Evolutionary conservation across 441 rosid species (phyloP).

Genomic region (Euphorbia celastroides): DNA sequence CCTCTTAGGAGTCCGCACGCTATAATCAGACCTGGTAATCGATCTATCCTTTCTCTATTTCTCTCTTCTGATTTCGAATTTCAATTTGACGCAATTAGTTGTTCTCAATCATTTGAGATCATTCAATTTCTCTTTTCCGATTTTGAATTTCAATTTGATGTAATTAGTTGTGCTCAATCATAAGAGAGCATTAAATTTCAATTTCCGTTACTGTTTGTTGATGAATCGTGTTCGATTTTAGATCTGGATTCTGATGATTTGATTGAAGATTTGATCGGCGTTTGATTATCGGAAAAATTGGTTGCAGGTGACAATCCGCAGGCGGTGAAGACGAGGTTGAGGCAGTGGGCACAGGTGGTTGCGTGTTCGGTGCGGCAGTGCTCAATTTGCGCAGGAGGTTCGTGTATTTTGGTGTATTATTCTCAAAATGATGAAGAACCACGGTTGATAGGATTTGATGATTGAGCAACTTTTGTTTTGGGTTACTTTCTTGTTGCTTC

Average conservation of each 20-base stretch:
- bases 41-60: background rate
- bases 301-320: slow-evolving; percentile 63
- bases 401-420: background rate
- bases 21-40: slow-evolving; percentile 54
- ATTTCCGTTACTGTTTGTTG: background rate
- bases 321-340: slow-evolving; percentile 63
- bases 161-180: background rate
- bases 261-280: background rate
- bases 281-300: slow-evolving; percentile 18
- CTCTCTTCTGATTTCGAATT: background rate
- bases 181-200: background rate
- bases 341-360: slow-evolving; percentile 90
- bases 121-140: background rate
- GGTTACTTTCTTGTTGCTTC: too few species aligned
- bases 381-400: slow-evolving; percentile 24
- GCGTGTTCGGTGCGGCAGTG: slow-evolving; percentile 76
- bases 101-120: background rate
- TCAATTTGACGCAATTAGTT: background rate
- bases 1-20: slow-evolving; percentile 36
- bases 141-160: background rate
- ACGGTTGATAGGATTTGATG: too few species aligned
- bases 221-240: background rate
- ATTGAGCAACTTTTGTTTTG: too few species aligned
- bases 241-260: background rate
- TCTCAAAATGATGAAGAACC: background rate